Base-by-base conservation (phyloP, 257 asterid species). In the Coffea canephora region DNA sequence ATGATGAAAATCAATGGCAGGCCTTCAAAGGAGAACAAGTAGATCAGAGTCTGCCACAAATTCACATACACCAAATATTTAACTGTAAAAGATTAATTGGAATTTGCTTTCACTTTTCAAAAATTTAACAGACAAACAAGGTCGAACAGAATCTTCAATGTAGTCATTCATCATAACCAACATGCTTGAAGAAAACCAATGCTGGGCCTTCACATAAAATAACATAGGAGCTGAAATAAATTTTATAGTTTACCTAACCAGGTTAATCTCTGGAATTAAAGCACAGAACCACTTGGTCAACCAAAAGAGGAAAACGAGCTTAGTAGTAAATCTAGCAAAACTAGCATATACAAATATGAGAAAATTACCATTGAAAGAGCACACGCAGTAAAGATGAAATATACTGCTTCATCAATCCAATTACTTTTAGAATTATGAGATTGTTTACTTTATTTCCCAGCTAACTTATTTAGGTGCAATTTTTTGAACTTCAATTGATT, bases 61-160 rank as follows among this genome's bases (percentile, higher is more conserved):
- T 39, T 39, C 43, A 39, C 43, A 39, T 39, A 79, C 78, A 84
- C 75, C 74, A 81, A 43, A 81, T 77, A 59, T 73, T 83, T 79
- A 78, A 76, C 74, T 73, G 25, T 74, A 45, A 81, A 79, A 9
- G 23, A 27, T 62, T 19, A 34, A 19, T 46, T 48, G 16, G 54
- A 18, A 27, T 78, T 39, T 27, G 67, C 21, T 49, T 77, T 10
- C 57, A 16, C 49, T 39, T 45, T 52, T 36, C 18, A 52, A 7
- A 62, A 46, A 19, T 36, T 31, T 34, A 9, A 34, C 31, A 75
- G 7, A 61, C 27, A 75, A 23, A 25, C 25, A n/a, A 11, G 21
- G 25, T 13, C 10, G 21, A 61, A 76, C 49, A 19, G 15, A 36
- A 79, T 11, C 71, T 34, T 59, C 59, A 27, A 27, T 11, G 43